Evolutionary conservation across 768 basidiomycete genomes (phyloP), one percentile per base, ranked within the genome.

Genomic region (Harrya chromipes): DNA sequence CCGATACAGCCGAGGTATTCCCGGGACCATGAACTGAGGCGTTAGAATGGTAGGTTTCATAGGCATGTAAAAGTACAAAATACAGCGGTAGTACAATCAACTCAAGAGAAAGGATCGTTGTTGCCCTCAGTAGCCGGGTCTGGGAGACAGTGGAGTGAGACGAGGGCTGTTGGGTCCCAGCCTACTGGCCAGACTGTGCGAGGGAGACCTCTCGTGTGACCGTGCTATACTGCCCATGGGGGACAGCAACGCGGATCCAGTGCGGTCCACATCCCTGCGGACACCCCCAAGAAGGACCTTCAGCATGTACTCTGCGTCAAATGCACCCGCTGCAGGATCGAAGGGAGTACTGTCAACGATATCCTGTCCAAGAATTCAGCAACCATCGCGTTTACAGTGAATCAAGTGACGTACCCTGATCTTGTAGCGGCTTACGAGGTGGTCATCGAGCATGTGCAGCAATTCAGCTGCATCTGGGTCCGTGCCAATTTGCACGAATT

Each of bases 321-420:
- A 68, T 4, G 40, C 50, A 49, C 68, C 68, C 4, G 62, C 50
- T 16, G 47, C 58, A 37, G 59, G 66, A 41, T 69, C 64, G 40
- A 52, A 78, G 9, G 70, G 69, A 5, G 74, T 74, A 33, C 74
- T 73, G 57, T 78, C 77, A 8, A 79, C 75, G 24, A 78, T 71
- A 50, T 79, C 78, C 63, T 76, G 51, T 38, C 10, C 16, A 41
- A 13, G 4, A 2, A 12, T 47, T 59, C 5, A 56, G 44, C 39
- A 5, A 26, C 17, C 19, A n/a, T 34, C 20, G 8, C 21, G 19
- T 10, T n/a, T 21, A n/a, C 8, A 24, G 16, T 0, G 8, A 38
- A 16, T 1, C 11, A 21, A 36, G 21, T 9, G 6, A 48, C 38
- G 10, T 54, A 70, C 66, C 52, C 68, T 61, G 47, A 70, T 68